Conservation (phyloP, 345 rosid species). For the Citrus maxima region DNA sequence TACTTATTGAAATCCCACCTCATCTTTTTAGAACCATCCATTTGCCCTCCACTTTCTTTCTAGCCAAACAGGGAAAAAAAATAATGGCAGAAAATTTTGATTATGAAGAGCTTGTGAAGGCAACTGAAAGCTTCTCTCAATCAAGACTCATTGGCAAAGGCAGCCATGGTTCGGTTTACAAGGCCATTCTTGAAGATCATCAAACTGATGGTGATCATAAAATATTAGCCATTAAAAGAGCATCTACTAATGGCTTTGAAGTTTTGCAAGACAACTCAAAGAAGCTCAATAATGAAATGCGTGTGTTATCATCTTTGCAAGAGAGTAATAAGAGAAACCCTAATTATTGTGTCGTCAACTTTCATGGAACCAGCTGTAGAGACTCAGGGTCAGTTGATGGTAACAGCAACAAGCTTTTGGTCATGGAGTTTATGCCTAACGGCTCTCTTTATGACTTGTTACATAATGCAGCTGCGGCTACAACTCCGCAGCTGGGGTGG, state of each 20-base stretch:
- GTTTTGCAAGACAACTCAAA: constrained; percentile 29
- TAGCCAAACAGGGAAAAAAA: background rate
- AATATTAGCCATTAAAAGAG: constrained; percentile 54
- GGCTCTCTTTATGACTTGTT: constrained; percentile 59
- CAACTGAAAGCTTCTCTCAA: constrained; percentile 54
- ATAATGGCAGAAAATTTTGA: constrained; percentile 29
- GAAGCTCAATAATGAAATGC: constrained; percentile 59
- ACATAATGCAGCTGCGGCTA: constrained; percentile 24
- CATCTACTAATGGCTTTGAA: constrained; percentile 21
- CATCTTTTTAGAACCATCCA: background rate
- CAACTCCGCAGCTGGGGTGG: constrained; percentile 45
- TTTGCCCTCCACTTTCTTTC: background rate
- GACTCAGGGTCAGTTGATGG: background rate
- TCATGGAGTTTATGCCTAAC: constrained; percentile 76
- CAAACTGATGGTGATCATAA: background rate
- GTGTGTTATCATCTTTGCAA: constrained; percentile 44
- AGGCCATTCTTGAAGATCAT: constrained; percentile 30
- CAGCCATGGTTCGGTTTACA: constrained; percentile 68
- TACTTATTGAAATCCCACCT: background rate
- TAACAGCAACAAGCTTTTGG: constrained; percentile 39
- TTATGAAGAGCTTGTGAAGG: constrained; percentile 46
- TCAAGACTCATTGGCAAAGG: constrained; percentile 68
- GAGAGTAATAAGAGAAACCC: constrained; percentile 16
- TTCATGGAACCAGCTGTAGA: constrained; percentile 34
- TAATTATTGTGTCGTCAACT: constrained; percentile 27